phyloP scores from a whole-genome alignment of 306 rosid genomes.

The Begonia loranthoides region DNA sequence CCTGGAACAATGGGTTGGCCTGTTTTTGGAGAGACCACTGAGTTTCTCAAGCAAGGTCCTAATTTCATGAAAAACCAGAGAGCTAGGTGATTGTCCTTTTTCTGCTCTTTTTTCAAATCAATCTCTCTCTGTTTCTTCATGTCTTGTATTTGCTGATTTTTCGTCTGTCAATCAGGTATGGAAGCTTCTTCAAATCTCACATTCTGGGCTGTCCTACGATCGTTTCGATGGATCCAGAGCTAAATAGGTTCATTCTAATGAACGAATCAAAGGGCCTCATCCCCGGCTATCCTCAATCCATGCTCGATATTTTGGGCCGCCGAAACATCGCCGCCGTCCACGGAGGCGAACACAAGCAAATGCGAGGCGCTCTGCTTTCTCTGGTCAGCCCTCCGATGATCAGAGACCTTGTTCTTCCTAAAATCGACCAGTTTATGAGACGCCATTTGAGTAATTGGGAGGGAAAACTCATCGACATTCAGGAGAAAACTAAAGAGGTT shows the following conservation, averaged over 20 bases:
- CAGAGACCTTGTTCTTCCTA: constrained; percentile 58
- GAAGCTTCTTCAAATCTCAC: constrained; percentile 93
- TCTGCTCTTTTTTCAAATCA: not conserved
- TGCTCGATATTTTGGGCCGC: constrained; percentile 83
- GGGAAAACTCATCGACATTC: constrained; percentile 56
- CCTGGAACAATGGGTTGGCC: constrained; percentile 99
- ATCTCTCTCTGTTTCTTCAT: not conserved
- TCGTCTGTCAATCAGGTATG: constrained; percentile 38
- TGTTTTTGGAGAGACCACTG: constrained; percentile 84
- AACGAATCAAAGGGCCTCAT: constrained; percentile 91
- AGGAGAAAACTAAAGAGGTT: constrained; percentile 85
- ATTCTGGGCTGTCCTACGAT: constrained; percentile 90
- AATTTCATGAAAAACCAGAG: constrained; percentile 87
- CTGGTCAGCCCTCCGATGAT: constrained; percentile 61
- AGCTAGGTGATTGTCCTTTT: constrained; percentile 46
- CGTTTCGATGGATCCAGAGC: constrained; percentile 94
- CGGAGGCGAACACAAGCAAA: constrained; percentile 83
- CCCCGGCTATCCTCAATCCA: constrained; percentile 94
- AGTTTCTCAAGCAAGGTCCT: constrained; percentile 94
- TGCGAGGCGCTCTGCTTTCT: constrained; percentile 78
- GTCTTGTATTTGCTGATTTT: too few relatives aligned
- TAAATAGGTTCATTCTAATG: constrained; percentile 74
- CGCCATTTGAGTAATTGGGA: constrained; percentile 54
- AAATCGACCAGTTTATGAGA: constrained; percentile 70
- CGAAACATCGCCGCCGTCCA: constrained; percentile 94